Percentiles rank a stretch among this genome's conserved stretches.
Conservation (phyloP, 2,329 filamentous ascomycete species). For the Apiospora hydei region DNA sequence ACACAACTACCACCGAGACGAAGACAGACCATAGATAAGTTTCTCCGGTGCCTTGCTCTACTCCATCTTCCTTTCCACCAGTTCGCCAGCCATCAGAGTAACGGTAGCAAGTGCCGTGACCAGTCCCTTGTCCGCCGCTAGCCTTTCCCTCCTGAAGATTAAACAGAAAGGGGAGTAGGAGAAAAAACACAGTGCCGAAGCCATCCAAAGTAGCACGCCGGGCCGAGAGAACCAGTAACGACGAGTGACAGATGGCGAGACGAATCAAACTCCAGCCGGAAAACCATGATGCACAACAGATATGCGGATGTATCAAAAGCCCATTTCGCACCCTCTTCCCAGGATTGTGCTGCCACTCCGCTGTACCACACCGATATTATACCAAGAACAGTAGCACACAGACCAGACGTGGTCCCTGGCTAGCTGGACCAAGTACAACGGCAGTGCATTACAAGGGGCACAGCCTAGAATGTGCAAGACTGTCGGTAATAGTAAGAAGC, state of each 20-base stretch:
- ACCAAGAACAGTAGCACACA: slow-evolving; percentile 28
- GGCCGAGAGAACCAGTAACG: slow-evolving; percentile 27
- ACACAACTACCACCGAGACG: slow-evolving; percentile 19
- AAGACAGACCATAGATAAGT: slow-evolving; percentile 21
- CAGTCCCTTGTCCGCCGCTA: slow-evolving; percentile 17
- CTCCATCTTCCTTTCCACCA: slow-evolving; percentile 35
- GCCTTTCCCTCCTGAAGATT: slow-evolving; percentile 24
- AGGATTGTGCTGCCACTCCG: slow-evolving; percentile 33
- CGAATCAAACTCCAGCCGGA: slow-evolving; percentile 44
- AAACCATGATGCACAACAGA: slow-evolving; percentile 42
- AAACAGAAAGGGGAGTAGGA: slow-evolving; percentile 28
- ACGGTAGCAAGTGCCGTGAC: slow-evolving; percentile 25
- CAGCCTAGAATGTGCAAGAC: slow-evolving; percentile 27
- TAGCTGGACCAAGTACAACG: slow-evolving; percentile 23
- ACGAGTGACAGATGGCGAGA: slow-evolving; percentile 38
- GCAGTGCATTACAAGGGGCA: slow-evolving; percentile 28
- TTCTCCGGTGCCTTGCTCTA: slow-evolving; percentile 26
- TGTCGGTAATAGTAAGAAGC: slow-evolving; percentile 16
- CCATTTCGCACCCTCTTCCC: slow-evolving; percentile 31
- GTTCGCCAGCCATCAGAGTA: slow-evolving; percentile 34
- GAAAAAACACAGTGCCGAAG: slow-evolving; percentile 26
- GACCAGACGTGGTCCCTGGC: slow-evolving; percentile 4
- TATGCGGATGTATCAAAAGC: slow-evolving; percentile 39
- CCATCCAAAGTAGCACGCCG: slow-evolving; percentile 30
- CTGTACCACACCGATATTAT: slow-evolving; percentile 40